phyloP scores from a whole-genome alignment of 2,329 filamentous ascomycete genomes.

The Hypoxylon sp. region DNA sequence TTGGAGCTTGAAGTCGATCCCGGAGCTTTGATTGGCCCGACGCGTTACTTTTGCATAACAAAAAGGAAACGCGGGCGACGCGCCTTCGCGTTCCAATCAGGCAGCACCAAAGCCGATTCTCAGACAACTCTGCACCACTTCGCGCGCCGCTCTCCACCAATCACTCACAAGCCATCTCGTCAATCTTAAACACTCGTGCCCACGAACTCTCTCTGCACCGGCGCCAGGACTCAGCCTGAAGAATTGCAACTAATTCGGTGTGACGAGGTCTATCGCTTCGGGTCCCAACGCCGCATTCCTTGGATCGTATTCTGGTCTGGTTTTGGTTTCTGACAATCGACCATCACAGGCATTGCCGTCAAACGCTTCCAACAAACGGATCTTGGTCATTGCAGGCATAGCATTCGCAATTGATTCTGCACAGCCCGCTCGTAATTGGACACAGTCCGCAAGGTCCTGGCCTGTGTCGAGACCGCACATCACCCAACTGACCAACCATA shows the following conservation, averaged over 20 bases:
- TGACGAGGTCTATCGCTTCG: slow-evolving; percentile 18
- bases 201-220: slow-evolving; percentile 13
- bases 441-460: slow-evolving; percentile 28
- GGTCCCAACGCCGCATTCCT: slow-evolving; percentile 17
- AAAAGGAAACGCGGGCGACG: slow-evolving; percentile 40
- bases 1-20: slow-evolving; percentile 39
- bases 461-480: slow-evolving; percentile 29
- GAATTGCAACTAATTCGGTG: slow-evolving; percentile 19
- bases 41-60: slow-evolving; percentile 43
- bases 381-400: slow-evolving; percentile 24
- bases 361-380: slow-evolving; percentile 26
- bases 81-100: slow-evolving; percentile 40
- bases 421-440: slow-evolving; percentile 29
- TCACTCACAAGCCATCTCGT: slow-evolving; percentile 27
- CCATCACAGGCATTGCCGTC: neutral
- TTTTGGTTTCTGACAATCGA: neutral
- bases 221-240: slow-evolving; percentile 16
- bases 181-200: slow-evolving; percentile 42
- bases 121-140: slow-evolving; percentile 33
- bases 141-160: slow-evolving; percentile 32
- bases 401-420: slow-evolving; percentile 30
- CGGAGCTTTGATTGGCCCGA: slow-evolving; percentile 40
- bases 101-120: slow-evolving; percentile 28
- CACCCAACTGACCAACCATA: slow-evolving; percentile 31
- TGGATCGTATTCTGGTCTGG: slow-evolving; percentile 3